phyloP scores from a whole-genome alignment of 192 early-diverging fungal genomes.

The Backusella sp. region DNA sequence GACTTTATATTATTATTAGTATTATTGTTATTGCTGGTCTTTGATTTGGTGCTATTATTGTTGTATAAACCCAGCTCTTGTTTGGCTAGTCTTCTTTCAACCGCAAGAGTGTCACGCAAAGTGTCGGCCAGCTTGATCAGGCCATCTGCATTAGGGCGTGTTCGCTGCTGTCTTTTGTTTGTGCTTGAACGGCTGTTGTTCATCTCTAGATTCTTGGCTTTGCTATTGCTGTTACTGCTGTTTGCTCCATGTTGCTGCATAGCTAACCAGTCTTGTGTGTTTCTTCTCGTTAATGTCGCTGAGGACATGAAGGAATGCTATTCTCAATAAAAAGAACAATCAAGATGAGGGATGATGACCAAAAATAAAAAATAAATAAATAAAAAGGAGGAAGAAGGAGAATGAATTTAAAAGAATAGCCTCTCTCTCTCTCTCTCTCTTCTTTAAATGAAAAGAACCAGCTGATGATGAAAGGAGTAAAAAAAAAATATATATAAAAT shows the following conservation, averaged over 20 bases:
- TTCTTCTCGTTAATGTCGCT: conserved; percentile 2
- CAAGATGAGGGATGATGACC: neutral
- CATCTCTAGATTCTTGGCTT: neutral
- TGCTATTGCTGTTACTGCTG: neutral
- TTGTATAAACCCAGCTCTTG: neutral
- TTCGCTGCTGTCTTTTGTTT: neutral
- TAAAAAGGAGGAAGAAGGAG: neutral
- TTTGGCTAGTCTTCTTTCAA: conserved; percentile 12
- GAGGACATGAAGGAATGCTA: neutral
- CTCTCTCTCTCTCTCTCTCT: neutral
- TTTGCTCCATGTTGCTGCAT: neutral
- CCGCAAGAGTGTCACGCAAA: conserved; percentile 8
- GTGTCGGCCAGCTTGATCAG: conserved; percentile 5
- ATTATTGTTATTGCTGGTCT: neutral
- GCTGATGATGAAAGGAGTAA: neutral
- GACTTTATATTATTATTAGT: neutral
- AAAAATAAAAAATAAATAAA: neutral
- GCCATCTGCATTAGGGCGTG: neutral
- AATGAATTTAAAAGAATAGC: neutral
- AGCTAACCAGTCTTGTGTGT: conserved; percentile 5
- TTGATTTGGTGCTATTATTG: neutral
- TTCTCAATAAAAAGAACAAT: neutral
- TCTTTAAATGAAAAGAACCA: neutral
- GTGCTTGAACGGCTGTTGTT: neutral
- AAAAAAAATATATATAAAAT: neutral